Conservation (phyloP, 768 basidiomycete species). For the Russula foetens region DNA sequence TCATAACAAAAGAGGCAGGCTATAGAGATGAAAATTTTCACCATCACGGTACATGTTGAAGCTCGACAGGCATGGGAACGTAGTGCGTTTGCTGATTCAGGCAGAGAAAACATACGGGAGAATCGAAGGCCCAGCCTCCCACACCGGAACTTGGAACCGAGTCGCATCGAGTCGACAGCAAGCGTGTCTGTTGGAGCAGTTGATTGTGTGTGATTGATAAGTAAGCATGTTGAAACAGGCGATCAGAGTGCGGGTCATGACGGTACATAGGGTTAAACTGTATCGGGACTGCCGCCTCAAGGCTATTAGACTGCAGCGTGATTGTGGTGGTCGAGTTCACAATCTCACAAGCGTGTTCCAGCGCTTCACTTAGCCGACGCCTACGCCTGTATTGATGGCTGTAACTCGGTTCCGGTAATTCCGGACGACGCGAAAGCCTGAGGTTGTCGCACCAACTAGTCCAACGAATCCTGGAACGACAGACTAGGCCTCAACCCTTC, state of each 20-base stretch:
- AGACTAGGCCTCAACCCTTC: not conserved
- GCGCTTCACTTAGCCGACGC: not conserved
- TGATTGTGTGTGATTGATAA: not conserved
- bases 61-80: not conserved
- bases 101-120: not conserved
- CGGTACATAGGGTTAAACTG: not conserved
- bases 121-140: not conserved
- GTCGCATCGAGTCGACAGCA: not conserved
- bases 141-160: constrained; percentile 26
- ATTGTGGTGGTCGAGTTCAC: not conserved
- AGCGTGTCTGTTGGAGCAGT: constrained; percentile 40
- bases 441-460: not conserved
- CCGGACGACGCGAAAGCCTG: not conserved
- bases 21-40: not conserved
- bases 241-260: no score
- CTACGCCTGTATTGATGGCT: no score
- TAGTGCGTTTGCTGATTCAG: not conserved
- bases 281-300: not conserved
- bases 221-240: constrained; percentile 21
- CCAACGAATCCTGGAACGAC: no score
- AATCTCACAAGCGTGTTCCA: not conserved
- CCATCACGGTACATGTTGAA: not conserved
- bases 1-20: not conserved
- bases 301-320: not conserved
- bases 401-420: no score